These are phyloP conservation scores for Leccinum olivaceopallidum DNA, from an alignment of 768 basidiomycete genomes.

Conservation along the genomic window DNA sequence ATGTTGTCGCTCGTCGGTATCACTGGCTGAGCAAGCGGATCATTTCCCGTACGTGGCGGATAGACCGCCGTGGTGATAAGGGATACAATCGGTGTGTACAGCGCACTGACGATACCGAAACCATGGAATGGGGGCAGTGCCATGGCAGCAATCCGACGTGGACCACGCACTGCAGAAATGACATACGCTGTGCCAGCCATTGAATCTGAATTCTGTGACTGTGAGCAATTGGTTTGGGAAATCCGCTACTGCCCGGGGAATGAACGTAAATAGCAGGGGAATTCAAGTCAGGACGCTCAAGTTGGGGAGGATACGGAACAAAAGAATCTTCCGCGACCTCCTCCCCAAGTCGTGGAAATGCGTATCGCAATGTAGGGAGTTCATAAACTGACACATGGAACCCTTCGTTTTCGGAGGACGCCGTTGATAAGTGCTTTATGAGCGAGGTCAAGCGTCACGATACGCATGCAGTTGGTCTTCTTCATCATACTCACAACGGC, in stretches of 20 bases:
- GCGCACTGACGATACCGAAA: conserved; percentile 18
- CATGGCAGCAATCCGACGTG: conserved; percentile 24
- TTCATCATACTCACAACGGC: conserved; percentile 34
- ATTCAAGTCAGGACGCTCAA: conserved; percentile 27
- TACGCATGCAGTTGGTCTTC: conserved; percentile 19
- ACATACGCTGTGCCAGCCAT: conserved; percentile 38
- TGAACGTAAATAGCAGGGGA: conserved; percentile 45
- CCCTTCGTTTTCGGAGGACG: conserved; percentile 1
- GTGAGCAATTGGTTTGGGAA: conserved; percentile 46
- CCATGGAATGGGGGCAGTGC: conserved; percentile 30
- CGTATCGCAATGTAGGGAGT: conserved; percentile 20
- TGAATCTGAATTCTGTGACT: conserved; percentile 29
- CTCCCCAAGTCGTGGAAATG: conserved; percentile 43
- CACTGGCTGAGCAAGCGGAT: conserved; percentile 31
- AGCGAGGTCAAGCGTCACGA: conserved; percentile 21
- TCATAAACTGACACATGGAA: conserved; percentile 16
- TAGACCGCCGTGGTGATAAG: conserved; percentile 24
- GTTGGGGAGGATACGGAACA: conserved; percentile 14
- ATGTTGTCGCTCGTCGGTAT: conserved; percentile 42
- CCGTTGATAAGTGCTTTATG: conserved; percentile 20
- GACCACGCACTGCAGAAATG: background rate
- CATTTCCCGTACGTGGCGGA: conserved; percentile 23
- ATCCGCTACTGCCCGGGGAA: conserved; percentile 50
- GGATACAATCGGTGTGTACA: conserved; percentile 22
- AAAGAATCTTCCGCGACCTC: conserved; percentile 28